These are phyloP conservation scores for Cryptococcus jaspeensis DNA, from an alignment of 1,284 basidiomycete genomes.

Conservation along the genomic window DNA sequence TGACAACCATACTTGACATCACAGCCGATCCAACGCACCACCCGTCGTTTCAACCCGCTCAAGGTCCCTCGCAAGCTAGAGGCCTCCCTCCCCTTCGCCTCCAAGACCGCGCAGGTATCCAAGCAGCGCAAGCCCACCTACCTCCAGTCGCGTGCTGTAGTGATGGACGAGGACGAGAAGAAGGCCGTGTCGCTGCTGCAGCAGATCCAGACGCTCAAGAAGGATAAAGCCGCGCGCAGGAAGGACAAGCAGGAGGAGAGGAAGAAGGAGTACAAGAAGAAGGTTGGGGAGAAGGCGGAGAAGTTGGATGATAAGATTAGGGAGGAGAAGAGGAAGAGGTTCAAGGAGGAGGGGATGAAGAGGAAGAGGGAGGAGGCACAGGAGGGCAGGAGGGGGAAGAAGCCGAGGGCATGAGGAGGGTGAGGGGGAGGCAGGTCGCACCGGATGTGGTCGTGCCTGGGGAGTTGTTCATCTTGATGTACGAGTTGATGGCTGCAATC, in stretches of 20 bases:
- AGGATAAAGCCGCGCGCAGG: constrained; percentile 75
- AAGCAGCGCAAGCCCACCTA: constrained; percentile 75
- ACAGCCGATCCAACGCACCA: constrained; percentile 67
- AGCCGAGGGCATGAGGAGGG: neutral
- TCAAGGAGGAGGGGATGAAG: constrained; percentile 71
- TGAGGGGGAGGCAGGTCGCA: neutral
- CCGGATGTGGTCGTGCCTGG: neutral
- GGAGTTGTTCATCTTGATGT: too few relatives aligned
- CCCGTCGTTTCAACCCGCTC: constrained; percentile 87
- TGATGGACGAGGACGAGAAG: constrained; percentile 93
- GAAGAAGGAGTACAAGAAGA: constrained; percentile 61
- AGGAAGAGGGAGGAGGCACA: constrained; percentile 52
- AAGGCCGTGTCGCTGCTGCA: constrained; percentile 88
- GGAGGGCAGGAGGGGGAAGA: constrained; percentile 26
- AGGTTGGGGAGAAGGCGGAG: constrained; percentile 67
- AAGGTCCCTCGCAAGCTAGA: constrained; percentile 86
- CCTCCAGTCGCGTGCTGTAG: constrained; percentile 86
- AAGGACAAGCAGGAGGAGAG: constrained; percentile 80
- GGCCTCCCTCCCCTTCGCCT: constrained; percentile 82
- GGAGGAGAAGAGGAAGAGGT: constrained; percentile 74
- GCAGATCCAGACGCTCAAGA: constrained; percentile 88
- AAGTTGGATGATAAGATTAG: constrained; percentile 69
- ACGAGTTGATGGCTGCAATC: too few relatives aligned
- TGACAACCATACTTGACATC: neutral
- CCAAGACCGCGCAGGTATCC: constrained; percentile 83